Evolutionary conservation across 2,329 filamentous ascomycete genomes (phyloP), one percentile per base, ranked within the genome.

Genomic region (Aspergillus hortae): DNA sequence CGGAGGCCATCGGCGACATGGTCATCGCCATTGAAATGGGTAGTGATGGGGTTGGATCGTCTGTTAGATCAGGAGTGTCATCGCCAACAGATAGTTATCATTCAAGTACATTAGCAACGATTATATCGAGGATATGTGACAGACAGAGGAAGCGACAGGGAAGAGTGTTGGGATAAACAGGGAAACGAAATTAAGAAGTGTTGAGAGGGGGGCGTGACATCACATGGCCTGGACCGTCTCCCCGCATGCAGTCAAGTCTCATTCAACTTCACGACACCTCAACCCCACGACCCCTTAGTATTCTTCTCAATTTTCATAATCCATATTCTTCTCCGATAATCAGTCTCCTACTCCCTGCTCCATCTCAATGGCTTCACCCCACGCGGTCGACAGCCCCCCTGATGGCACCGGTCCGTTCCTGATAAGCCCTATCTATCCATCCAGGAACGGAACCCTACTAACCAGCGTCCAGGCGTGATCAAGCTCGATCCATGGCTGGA

Each of bases 401-500:
- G 66, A 68, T 53, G 66, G 66, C 36, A 67, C 66, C 48, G 66
- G 66, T 68, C 48, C 59, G 66, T 58, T 6, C 25, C 10, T 40
- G 33, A 36, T 44, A 15, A 12, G 32, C 21, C 10, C 21, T 35
- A 27, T 14, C 19, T 14, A 40, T 46, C 27, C 6, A 30, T 30
- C 27, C 27, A 30, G 27, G 27, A 30, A 30, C 27, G 41, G 3
- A 14, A 33, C 19, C 35, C 14, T 30, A 35, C 21, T 44, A n/a
- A 46, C 54, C 54, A 44, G 55, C 33, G 25, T 32, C 46, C 67
- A 95, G 94, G 92, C 62, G 91, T 96, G 48, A 74, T 95, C 59
- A 77, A 89, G 70, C 80, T 97, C 53, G 94, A 99, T 68, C 90
- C 92, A 43, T 97, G 87, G 83, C 84, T 99, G 49, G 82, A 84